Conservation (phyloP, 768 basidiomycete species). For the Crucibulum laeve region DNA sequence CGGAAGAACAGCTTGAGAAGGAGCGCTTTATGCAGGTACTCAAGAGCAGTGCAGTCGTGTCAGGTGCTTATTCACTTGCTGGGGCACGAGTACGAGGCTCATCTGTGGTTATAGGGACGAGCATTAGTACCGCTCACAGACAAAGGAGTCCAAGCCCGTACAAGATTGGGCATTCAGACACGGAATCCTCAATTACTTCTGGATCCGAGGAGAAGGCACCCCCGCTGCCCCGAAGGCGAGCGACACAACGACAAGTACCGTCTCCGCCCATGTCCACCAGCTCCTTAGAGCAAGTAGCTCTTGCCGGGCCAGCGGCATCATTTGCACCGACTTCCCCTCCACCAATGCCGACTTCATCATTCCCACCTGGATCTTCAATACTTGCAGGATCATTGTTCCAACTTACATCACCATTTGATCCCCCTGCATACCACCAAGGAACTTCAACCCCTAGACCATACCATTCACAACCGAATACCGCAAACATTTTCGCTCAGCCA, state of each 20-base stretch:
- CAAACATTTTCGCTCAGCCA: not conserved
- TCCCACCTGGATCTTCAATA: not conserved
- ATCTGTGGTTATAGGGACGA: conserved; percentile 30
- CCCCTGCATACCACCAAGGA: too few relatives aligned
- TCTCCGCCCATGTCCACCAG: conserved; percentile 38
- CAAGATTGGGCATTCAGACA: conserved; percentile 10
- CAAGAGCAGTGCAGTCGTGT: conserved; percentile 48
- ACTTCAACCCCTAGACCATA: too few relatives aligned
- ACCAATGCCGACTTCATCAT: not conserved
- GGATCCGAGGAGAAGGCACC: conserved; percentile 10
- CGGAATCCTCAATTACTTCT: not conserved
- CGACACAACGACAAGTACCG: conserved; percentile 16
- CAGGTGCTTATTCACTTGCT: conserved; percentile 26
- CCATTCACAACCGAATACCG: not conserved
- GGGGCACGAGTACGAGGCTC: conserved; percentile 25
- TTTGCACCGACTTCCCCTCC: conserved; percentile 3
- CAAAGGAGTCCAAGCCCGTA: conserved; percentile 12
- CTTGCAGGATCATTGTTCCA: not conserved
- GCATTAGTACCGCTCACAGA: too few relatives aligned
- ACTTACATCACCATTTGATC: not conserved
- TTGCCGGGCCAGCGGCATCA: conserved; percentile 20
- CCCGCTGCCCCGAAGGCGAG: conserved; percentile 27
- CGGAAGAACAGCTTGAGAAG: conserved; percentile 62
- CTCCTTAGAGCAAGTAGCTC: conserved; percentile 43
- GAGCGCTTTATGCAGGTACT: conserved; percentile 70